A percentile compares a stretch with the other conserved stretches of the same genome.
Evolutionary conservation across 2,329 filamentous ascomycete species (phyloP).

Genomic region (Pleurostoma richardsiae): DNA sequence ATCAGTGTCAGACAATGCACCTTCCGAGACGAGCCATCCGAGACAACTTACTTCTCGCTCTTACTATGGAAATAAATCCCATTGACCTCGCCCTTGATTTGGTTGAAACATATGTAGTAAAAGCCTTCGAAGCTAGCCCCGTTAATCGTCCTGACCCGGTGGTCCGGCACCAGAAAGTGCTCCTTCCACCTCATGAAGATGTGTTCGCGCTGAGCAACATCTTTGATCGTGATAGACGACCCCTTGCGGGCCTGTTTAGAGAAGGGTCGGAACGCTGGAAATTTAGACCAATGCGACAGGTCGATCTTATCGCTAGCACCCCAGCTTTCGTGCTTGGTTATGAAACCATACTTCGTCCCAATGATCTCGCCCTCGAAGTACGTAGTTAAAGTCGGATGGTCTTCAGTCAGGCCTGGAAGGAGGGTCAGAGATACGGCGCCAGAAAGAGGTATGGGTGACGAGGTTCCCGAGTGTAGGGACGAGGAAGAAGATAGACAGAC

Average conservation of each 20-base stretch:
- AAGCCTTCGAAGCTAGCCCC: constrained; percentile 98
- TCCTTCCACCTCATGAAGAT: constrained; percentile 99
- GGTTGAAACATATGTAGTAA: constrained; percentile 99
- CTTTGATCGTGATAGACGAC: constrained; percentile 53
- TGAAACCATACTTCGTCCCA: constrained; percentile 89
- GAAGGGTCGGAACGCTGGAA: constrained; percentile 78
- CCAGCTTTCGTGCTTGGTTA: constrained; percentile 85
- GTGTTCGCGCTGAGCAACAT: constrained; percentile 75
- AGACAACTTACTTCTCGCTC: constrained; percentile 78
- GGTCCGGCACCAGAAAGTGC: constrained; percentile 93
- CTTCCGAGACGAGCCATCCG: not conserved
- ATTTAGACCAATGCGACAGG: constrained; percentile 87
- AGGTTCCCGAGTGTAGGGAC: too few species aligned
- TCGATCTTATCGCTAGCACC: constrained; percentile 89
- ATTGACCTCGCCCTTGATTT: constrained; percentile 76
- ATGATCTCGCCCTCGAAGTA: constrained; percentile 99
- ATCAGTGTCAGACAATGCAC: not conserved
- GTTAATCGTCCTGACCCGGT: constrained; percentile 82
- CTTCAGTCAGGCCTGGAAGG: constrained; percentile 77
- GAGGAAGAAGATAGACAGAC: constrained; percentile 37
- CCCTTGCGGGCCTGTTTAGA: constrained; percentile 53
- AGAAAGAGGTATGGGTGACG: too few species aligned
- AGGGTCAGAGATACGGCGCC: not conserved
- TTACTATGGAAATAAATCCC: constrained; percentile 98
- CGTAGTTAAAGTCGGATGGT: constrained; percentile 95